These are phyloP conservation scores for Rhynchospora tenuis DNA, from an alignment of 176 grass and related monocot genomes.

Conservation along the genomic window DNA sequence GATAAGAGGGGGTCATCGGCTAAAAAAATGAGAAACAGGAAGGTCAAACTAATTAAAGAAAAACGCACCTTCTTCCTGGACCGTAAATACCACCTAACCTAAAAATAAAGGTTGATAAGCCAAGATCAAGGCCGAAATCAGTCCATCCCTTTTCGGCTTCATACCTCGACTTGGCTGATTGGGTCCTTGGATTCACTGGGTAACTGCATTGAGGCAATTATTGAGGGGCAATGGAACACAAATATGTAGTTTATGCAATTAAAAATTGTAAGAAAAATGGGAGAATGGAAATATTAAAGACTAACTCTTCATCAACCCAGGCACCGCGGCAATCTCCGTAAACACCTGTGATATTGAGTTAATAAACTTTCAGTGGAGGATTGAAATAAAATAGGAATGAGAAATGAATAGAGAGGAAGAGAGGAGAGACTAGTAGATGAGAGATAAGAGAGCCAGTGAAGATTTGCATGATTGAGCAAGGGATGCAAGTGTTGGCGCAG, in stretches of 20 bases:
- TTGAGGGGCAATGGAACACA: conserved; percentile 1
- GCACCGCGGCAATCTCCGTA: conserved; percentile 82
- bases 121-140: conserved; percentile 32
- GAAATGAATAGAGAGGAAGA: background rate
- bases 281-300: background rate
- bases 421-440: conserved; percentile 61
- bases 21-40: conserved; percentile 10
- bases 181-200: conserved; percentile 47
- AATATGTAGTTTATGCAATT: background rate
- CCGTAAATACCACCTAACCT: conserved; percentile 91
- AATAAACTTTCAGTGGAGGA: background rate
- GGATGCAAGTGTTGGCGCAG: conserved; percentile 38
- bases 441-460: conserved; percentile 76
- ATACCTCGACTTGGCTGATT: conserved; percentile 54
- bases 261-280: background rate
- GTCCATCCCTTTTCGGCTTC: conserved; percentile 71
- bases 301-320: conserved; percentile 83
- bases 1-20: background rate
- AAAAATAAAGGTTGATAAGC: conserved; percentile 60
- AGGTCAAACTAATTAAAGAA: background rate
- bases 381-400: conserved; percentile 3
- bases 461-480: conserved; percentile 37
- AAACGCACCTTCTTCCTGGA: conserved; percentile 75
- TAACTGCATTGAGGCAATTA: conserved; percentile 35
- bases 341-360: conserved; percentile 49